Evolutionary conservation across 2,329 filamentous ascomycete species (phyloP).

Genomic region (Lithohypha guttulata): DNA sequence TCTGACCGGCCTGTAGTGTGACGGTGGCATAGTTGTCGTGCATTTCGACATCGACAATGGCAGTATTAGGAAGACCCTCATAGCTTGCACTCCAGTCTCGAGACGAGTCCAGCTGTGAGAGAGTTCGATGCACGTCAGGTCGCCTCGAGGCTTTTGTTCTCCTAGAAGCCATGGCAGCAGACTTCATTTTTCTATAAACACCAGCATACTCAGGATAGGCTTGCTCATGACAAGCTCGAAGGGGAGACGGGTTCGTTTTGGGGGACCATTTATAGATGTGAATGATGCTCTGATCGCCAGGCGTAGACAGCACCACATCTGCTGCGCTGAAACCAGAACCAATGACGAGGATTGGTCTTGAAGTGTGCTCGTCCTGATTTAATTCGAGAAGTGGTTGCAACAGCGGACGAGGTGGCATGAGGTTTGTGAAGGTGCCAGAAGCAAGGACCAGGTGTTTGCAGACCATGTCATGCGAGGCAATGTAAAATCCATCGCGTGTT

Average conservation of each 20-base stretch:
- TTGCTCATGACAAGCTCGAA: slow-evolving; percentile 48
- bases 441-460: slow-evolving; percentile 49
- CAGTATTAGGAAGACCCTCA: slow-evolving; percentile 46
- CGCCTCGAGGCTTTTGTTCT: slow-evolving; percentile 25
- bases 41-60: slow-evolving; percentile 32
- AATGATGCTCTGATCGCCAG: slow-evolving; percentile 42
- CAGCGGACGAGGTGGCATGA: slow-evolving; percentile 41
- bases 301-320: slow-evolving; percentile 48
- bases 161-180: slow-evolving; percentile 28
- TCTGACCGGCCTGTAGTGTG: slow-evolving; percentile 35
- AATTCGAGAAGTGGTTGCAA: slow-evolving; percentile 36
- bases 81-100: slow-evolving; percentile 43
- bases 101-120: slow-evolving; percentile 36
- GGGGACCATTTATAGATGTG: slow-evolving; percentile 53
- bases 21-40: slow-evolving; percentile 27
- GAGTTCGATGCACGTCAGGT: slow-evolving; percentile 23
- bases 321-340: slow-evolving; percentile 54
- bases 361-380: slow-evolving; percentile 7
- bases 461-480: slow-evolving; percentile 41
- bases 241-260: slow-evolving; percentile 43
- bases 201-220: slow-evolving; percentile 54
- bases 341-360: slow-evolving; percentile 43
- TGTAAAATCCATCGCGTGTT: slow-evolving; percentile 37
- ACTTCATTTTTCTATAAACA: slow-evolving; percentile 51
- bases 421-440: slow-evolving; percentile 48